phyloP scores from a whole-genome alignment of 2,329 filamentous ascomycete species.

The Trichoderma koningii region DNA sequence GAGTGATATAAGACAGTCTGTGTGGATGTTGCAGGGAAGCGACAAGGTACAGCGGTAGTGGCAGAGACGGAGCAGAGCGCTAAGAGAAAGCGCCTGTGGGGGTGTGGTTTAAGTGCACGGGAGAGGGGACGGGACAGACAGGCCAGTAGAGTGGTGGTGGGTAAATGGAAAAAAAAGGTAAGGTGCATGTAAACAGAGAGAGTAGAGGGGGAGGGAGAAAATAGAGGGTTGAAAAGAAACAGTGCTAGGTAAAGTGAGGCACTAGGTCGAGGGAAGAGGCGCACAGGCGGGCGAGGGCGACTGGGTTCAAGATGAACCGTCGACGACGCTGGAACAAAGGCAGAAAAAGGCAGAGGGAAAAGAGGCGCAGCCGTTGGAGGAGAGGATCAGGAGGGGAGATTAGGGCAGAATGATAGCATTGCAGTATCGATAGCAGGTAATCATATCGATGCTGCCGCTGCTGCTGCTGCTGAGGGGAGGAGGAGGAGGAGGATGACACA shows the following conservation, averaged over 20 bases:
- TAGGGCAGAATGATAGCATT: neutral
- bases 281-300: slow-evolving; percentile 7
- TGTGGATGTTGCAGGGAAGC: slow-evolving; percentile 1
- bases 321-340: neutral
- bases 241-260: neutral
- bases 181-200: neutral
- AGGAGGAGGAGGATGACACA: neutral
- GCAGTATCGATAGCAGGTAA: neutral
- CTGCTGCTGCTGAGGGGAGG: neutral
- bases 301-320: slow-evolving; percentile 18
- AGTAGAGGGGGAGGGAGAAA: neutral
- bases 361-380: neutral
- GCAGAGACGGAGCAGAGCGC: neutral
- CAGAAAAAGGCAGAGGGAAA: neutral
- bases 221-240: neutral
- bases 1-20: slow-evolving; percentile 23
- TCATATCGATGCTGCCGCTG: neutral
- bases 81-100: slow-evolving; percentile 21
- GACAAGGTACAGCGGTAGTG: neutral
- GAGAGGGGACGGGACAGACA: neutral
- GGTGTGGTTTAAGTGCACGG: slow-evolving; percentile 12
- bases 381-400: neutral
- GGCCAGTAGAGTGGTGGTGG: neutral
- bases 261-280: slow-evolving; percentile 12
- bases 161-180: neutral